Percentiles rank a stretch among this genome's conserved stretches.
Evolutionary conservation across 2,329 filamentous ascomycete genomes (phyloP).

Genomic region (Apiospora aurea): DNA sequence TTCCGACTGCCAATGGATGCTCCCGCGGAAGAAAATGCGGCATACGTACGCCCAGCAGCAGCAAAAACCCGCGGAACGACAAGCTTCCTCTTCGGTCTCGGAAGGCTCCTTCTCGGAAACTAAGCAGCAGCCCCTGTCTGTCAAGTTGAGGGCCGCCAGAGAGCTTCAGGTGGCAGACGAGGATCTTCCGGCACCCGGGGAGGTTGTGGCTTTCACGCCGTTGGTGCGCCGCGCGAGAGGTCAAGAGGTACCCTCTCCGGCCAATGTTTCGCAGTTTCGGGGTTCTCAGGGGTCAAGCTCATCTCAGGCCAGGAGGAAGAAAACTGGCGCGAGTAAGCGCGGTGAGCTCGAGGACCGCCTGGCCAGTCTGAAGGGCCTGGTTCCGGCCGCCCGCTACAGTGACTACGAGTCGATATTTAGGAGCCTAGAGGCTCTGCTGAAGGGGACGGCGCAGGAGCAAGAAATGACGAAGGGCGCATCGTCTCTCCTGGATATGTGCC

Average conservation of each 20-base stretch:
- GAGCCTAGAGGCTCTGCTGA: constrained; percentile 53
- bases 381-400: constrained; percentile 40
- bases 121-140: constrained; percentile 11
- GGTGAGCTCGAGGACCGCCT: constrained; percentile 45
- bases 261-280: background rate
- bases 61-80: constrained; percentile 24
- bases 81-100: background rate
- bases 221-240: constrained; percentile 40
- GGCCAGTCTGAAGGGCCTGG: constrained; percentile 41
- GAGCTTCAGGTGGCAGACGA: constrained; percentile 28
- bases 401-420: constrained; percentile 55
- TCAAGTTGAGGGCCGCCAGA: constrained; percentile 30
- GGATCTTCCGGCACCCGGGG: constrained; percentile 30
- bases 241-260: constrained; percentile 28
- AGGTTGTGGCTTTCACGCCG: constrained; percentile 40
- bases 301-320: constrained; percentile 25
- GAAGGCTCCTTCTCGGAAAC: background rate
- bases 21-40: constrained; percentile 39
- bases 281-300: background rate
- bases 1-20: constrained; percentile 34
- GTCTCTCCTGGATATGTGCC: constrained; percentile 57
- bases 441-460: constrained; percentile 44
- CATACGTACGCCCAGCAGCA: constrained; percentile 40
- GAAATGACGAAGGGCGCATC: constrained; percentile 39
- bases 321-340: constrained; percentile 24